These are phyloP conservation scores for Ascochyta lentis DNA, from an alignment of 2,329 filamentous ascomycete species.

Conservation along the genomic window DNA sequence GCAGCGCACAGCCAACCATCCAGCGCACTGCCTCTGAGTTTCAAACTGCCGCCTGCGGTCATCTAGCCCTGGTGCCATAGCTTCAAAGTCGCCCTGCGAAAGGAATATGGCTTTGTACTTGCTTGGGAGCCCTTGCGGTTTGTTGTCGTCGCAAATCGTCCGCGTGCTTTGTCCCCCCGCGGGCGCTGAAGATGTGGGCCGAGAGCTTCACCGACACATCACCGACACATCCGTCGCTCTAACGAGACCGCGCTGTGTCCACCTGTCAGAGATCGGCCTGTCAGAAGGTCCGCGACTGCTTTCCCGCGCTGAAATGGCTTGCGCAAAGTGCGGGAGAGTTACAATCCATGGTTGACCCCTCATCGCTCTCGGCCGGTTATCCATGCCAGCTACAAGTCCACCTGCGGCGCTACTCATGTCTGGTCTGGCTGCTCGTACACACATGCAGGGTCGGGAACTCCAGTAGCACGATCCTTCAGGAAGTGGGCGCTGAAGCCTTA, in stretches of 20 bases:
- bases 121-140: slow-evolving; percentile 13
- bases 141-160: slow-evolving; percentile 24
- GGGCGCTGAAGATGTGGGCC: slow-evolving; percentile 25
- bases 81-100: slow-evolving; percentile 8
- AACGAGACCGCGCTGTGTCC: slow-evolving; percentile 27
- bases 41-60: slow-evolving; percentile 35
- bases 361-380: slow-evolving; percentile 36
- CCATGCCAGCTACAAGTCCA: slow-evolving; percentile 34
- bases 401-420: slow-evolving; percentile 41
- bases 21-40: slow-evolving; percentile 32
- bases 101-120: slow-evolving; percentile 14
- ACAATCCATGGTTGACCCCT: slow-evolving; percentile 35
- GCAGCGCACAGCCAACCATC: slow-evolving; percentile 39
- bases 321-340: slow-evolving; percentile 39
- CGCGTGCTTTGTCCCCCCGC: slow-evolving; percentile 39
- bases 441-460: slow-evolving; percentile 37
- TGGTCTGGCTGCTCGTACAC: slow-evolving; percentile 33
- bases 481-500: neutral
- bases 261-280: slow-evolving; percentile 25
- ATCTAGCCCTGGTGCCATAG: slow-evolving; percentile 20
- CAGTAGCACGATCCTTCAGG: slow-evolving; percentile 2
- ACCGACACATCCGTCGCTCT: slow-evolving; percentile 34
- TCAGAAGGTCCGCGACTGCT: slow-evolving; percentile 29
- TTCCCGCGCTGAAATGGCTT: slow-evolving; percentile 25
- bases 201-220: slow-evolving; percentile 42